A percentile compares a stretch with the other conserved stretches of the same genome.
phyloP scores from a whole-genome alignment of 176 grass and related monocot species.

The Triticum turgidum region DNA sequence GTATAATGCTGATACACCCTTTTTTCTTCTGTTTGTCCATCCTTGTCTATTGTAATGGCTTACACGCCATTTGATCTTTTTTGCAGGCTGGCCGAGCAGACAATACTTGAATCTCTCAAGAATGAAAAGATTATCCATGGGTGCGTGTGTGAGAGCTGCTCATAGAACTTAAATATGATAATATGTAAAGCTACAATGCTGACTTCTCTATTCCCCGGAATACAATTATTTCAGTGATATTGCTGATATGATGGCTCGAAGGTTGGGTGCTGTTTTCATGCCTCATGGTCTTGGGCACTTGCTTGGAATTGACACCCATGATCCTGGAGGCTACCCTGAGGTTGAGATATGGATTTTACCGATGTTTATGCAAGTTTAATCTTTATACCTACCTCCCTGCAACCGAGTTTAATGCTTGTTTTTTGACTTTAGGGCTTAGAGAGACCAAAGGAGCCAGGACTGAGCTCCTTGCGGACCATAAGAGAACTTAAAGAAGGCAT shows the following conservation, averaged over 20 bases:
- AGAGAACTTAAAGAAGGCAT: constrained; percentile 85
- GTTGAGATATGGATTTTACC: constrained; percentile 29
- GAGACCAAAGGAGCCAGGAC: constrained; percentile 78
- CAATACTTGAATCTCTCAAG: constrained; percentile 72
- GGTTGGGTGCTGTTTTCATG: constrained; percentile 94
- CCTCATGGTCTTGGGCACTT: constrained; percentile 96
- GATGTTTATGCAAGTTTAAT: constrained; percentile 1
- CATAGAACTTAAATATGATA: constrained; percentile 23
- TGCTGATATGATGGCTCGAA: constrained; percentile 76
- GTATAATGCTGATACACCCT: constrained; percentile 11
- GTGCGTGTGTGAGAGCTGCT: constrained; percentile 33
- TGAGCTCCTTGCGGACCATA: constrained; percentile 72
- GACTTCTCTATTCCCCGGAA: constrained; percentile 32
- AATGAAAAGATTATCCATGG: constrained; percentile 70
- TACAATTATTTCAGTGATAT: constrained; percentile 62
- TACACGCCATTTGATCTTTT: constrained; percentile 17
- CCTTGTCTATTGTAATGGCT: neutral
- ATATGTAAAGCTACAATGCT: constrained; percentile 13
- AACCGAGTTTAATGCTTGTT: constrained; percentile 7
- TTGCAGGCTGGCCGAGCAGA: constrained; percentile 75
- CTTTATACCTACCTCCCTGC: neutral
- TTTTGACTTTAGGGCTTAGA: constrained; percentile 64
- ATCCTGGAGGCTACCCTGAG: constrained; percentile 90
- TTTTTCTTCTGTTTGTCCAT: neutral
- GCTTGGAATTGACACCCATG: constrained; percentile 97